Conservation (phyloP, 2,329 filamentous ascomycete species). For the Claviceps spartinae region DNA sequence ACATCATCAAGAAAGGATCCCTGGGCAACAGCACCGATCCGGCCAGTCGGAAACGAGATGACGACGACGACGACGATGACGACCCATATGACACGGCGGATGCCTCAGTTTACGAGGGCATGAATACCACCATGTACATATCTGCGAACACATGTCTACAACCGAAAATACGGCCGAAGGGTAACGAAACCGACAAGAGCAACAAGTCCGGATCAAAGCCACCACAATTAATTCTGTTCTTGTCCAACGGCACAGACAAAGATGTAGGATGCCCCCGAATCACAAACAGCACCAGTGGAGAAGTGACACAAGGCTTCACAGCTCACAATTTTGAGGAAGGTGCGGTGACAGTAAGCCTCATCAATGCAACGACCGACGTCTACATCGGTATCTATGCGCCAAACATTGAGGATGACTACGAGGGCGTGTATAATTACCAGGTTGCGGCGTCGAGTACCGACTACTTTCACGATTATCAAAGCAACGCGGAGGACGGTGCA, state of each 20-base stretch:
- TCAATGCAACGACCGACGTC: constrained; percentile 51
- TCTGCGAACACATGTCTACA: constrained; percentile 79
- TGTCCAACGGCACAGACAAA: constrained; percentile 41
- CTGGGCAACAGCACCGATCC: constrained; percentile 11
- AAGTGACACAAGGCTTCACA: constrained; percentile 17
- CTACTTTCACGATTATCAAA: constrained; percentile 54
- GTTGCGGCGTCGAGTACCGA: constrained; percentile 71
- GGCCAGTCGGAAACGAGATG: constrained; percentile 2
- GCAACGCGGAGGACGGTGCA: constrained; percentile 22
- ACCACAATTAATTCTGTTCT: constrained; percentile 64
- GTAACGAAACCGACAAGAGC: not conserved
- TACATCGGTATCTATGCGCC: constrained; percentile 68
- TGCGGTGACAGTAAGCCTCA: constrained; percentile 47
- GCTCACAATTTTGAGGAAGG: constrained; percentile 46
- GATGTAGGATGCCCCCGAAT: constrained; percentile 17
- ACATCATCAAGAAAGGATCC: constrained; percentile 18
- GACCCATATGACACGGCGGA: not conserved
- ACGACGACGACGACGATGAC: not conserved
- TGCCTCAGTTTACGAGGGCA: not conserved
- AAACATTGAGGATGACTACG: constrained; percentile 43
- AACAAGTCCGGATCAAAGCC: constrained; percentile 20
- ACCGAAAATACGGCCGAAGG: constrained; percentile 28
- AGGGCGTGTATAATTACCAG: constrained; percentile 63
- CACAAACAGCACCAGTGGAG: constrained; percentile 10
- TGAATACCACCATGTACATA: constrained; percentile 49